These are phyloP conservation scores for Claviceps sp. DNA, from an alignment of 2,329 filamentous ascomycete species.

Conservation along the genomic window DNA sequence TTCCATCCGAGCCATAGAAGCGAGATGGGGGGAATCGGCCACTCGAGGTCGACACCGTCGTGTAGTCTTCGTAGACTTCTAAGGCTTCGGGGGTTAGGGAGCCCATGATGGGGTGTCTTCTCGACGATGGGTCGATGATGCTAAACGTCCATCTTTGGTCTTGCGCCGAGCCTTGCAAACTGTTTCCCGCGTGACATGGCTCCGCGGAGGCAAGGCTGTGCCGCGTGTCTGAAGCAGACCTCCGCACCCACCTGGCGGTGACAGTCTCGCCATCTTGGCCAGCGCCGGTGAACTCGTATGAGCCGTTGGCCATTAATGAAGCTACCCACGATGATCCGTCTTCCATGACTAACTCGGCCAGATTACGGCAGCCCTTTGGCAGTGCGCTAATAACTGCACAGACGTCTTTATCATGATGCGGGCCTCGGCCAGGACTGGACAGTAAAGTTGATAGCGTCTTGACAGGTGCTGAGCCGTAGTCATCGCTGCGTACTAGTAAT, in stretches of 20 bases:
- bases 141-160: constrained; percentile 61
- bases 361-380: constrained; percentile 33
- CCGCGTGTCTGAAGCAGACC: constrained; percentile 13
- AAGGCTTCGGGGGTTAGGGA: constrained; percentile 49
- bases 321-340: constrained; percentile 48
- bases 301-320: constrained; percentile 37
- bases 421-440: constrained; percentile 32
- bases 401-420: constrained; percentile 36
- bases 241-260: constrained; percentile 58
- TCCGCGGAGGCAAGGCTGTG: constrained; percentile 8
- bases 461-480: constrained; percentile 32
- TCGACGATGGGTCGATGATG: constrained; percentile 54
- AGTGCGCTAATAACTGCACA: constrained; percentile 56
- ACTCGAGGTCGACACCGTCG: constrained; percentile 36
- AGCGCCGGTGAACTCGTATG: constrained; percentile 51
- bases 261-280: constrained; percentile 43
- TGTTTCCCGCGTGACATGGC: constrained; percentile 10
- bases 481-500: constrained; percentile 56
- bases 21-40: constrained; percentile 34
- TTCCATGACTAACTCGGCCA: constrained; percentile 51
- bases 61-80: constrained; percentile 57
- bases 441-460: constrained; percentile 14
- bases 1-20: constrained; percentile 15
- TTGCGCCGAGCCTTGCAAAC: constrained; percentile 12
- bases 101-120: constrained; percentile 63